phyloP scores from a whole-genome alignment of 2,329 filamentous ascomycete species.

The Nothopassalora personata region DNA sequence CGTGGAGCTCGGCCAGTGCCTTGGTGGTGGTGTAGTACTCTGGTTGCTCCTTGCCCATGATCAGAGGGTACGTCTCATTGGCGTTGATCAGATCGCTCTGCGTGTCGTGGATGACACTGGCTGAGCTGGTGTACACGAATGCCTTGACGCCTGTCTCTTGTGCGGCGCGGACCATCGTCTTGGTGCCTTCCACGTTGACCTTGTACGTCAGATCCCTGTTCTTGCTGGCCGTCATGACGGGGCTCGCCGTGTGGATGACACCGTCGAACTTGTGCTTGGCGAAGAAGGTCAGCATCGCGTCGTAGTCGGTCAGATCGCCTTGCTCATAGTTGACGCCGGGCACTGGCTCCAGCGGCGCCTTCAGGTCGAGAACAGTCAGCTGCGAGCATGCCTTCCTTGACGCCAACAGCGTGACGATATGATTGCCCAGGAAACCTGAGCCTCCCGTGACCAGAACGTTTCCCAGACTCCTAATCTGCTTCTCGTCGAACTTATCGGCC shows the following conservation, averaged over 20 bases:
- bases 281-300: conserved; percentile 40
- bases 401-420: conserved; percentile 46
- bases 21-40: conserved; percentile 50
- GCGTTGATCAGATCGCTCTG: conserved; percentile 44
- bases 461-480: conserved; percentile 34
- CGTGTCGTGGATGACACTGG: conserved; percentile 46
- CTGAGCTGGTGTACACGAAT: conserved; percentile 50
- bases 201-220: conserved; percentile 42
- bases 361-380: conserved; percentile 46
- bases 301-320: conserved; percentile 46
- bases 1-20: conserved; percentile 44
- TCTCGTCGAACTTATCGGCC: conserved; percentile 11
- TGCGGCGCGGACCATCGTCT: conserved; percentile 44
- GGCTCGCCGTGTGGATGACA: conserved; percentile 49
- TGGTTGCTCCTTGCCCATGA: conserved; percentile 43
- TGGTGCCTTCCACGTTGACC: conserved; percentile 50
- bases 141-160: conserved; percentile 47
- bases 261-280: conserved; percentile 41
- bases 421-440: conserved; percentile 48
- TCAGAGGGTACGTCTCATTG: conserved; percentile 44
- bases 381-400: conserved; percentile 38
- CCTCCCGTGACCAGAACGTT: conserved; percentile 48
- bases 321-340: conserved; percentile 45
- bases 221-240: conserved; percentile 34
- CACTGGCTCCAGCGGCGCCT: conserved; percentile 38